Conservation (phyloP, 2,329 filamentous ascomycete genomes). For the Neurospora sp. region DNA sequence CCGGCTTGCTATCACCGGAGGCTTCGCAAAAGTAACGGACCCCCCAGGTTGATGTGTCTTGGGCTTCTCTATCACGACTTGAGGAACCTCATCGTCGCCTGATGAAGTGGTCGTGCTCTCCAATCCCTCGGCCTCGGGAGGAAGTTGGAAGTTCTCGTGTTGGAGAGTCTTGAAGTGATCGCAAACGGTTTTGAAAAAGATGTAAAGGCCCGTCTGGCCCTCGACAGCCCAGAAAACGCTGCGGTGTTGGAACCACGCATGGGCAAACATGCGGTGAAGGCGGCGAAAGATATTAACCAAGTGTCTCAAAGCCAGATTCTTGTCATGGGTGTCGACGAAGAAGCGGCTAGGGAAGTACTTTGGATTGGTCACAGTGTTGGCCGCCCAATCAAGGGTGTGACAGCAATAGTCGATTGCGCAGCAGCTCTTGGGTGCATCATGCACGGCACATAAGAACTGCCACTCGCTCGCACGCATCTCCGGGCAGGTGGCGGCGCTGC, state of each 20-base stretch:
- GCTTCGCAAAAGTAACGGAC: conserved; percentile 13
- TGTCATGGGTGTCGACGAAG: conserved; percentile 49
- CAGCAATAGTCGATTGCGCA: conserved; percentile 99
- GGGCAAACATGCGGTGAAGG: conserved; percentile 92
- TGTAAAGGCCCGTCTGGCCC: conserved; percentile 79
- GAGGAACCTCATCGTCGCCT: neutral
- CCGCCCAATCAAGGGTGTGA: conserved; percentile 96
- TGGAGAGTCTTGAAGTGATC: conserved; percentile 84
- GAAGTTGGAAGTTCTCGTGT: conserved; percentile 91
- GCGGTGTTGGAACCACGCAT: conserved; percentile 97
- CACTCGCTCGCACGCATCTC: conserved; percentile 99
- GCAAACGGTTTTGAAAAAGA: conserved; percentile 95
- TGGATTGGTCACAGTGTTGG: conserved; percentile 83
- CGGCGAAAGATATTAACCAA: conserved; percentile 91
- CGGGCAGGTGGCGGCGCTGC: conserved; percentile 79
- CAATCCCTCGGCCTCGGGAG: conserved; percentile 80
- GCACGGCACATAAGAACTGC: conserved; percentile 97
- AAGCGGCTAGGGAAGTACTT: conserved; percentile 92
- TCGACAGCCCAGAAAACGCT: conserved; percentile 94
- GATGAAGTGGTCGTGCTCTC: conserved; percentile 31
- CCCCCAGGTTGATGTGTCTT: neutral
- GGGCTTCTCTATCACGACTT: neutral
- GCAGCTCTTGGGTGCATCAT: conserved; percentile 92
- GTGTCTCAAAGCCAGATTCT: conserved; percentile 62
- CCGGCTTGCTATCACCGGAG: conserved; percentile 9